Evolutionary conservation across 2,329 filamentous ascomycete species (phyloP).

Genomic region (Fusarium vanettenii): DNA sequence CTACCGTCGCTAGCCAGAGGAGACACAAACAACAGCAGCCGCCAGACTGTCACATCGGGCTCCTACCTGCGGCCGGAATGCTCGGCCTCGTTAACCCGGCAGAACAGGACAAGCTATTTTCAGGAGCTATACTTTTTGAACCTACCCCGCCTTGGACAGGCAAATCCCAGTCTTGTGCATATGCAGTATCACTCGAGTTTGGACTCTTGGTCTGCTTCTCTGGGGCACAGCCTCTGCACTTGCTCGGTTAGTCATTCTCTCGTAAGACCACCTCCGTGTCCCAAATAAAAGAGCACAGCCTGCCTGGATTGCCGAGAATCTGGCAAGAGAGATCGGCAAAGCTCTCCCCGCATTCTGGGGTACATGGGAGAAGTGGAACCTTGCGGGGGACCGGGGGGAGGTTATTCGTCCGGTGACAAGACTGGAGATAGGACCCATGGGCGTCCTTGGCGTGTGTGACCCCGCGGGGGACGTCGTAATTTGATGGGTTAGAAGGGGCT

Average conservation of each 20-base stretch:
- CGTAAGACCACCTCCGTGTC: conserved; percentile 13
- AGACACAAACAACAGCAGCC: neutral
- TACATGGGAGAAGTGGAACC: conserved; percentile 14
- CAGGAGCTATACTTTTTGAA: neutral
- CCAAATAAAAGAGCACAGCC: neutral
- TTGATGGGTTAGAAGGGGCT: conserved; percentile 23
- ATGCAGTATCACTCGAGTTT: neutral
- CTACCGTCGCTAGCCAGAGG: neutral
- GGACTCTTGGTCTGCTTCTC: neutral
- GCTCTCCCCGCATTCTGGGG: conserved; percentile 38
- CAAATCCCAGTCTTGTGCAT: neutral
- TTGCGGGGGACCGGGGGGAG: neutral
- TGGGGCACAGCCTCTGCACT: neutral
- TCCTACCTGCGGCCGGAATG: neutral
- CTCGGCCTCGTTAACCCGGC: neutral
- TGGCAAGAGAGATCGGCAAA: conserved; percentile 12
- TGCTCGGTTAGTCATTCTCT: conserved; percentile 22
- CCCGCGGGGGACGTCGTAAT: conserved; percentile 31
- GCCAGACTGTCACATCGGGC: neutral
- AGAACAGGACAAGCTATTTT: neutral
- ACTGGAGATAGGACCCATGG: conserved; percentile 12
- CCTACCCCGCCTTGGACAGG: neutral
- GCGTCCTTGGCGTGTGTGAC: conserved; percentile 18
- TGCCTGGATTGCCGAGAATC: conserved; percentile 17
- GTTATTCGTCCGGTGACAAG: conserved; percentile 30